These are phyloP conservation scores for Cercospora sp. DNA, from an alignment of 2,329 filamentous ascomycete species.

Conservation along the genomic window DNA sequence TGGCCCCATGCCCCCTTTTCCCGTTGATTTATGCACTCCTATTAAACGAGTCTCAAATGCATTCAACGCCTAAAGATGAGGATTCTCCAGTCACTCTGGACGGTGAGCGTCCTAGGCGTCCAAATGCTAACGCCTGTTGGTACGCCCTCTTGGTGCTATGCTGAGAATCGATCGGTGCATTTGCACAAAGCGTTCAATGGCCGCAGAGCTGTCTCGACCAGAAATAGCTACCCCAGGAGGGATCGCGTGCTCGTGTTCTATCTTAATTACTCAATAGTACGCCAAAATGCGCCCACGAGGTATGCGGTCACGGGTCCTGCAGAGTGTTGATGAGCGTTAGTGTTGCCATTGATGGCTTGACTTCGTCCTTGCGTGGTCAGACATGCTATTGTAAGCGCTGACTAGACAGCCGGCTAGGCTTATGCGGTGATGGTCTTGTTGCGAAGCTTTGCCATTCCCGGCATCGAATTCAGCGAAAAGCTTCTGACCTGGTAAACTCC, in stretches of 20 bases:
- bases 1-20: neutral
- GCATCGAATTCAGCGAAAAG: neutral
- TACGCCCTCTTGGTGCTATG: neutral
- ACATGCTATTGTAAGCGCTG: neutral
- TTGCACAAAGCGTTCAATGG: neutral
- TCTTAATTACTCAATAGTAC: neutral
- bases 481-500: neutral
- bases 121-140: no score
- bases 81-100: no score
- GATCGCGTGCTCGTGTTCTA: neutral
- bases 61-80: no score
- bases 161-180: neutral
- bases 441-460: neutral
- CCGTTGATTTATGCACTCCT: neutral
- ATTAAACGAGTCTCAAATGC: no score
- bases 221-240: neutral
- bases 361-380: neutral
- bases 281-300: neutral
- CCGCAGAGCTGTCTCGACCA: neutral
- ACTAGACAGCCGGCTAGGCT: neutral
- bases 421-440: neutral
- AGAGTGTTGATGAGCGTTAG: neutral
- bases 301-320: neutral
- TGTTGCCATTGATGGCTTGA: neutral
- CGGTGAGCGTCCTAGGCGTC: no score